Percentiles rank a stretch among this genome's conserved stretches.
Conservation (phyloP, 2,329 filamentous ascomycete genomes). For the Calonectria crousiana region DNA sequence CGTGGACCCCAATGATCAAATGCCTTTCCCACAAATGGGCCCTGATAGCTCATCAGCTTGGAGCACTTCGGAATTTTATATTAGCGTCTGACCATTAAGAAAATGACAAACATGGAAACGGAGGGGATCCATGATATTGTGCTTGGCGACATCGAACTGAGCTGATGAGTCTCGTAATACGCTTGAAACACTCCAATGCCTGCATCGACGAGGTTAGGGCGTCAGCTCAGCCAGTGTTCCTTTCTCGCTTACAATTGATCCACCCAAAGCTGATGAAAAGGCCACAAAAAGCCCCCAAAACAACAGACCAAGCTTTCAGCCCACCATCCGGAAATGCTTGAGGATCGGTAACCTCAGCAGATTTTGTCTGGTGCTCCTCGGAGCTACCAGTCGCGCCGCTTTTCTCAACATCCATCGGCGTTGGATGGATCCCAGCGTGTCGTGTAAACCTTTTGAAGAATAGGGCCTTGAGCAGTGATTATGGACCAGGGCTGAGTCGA, state of each 20-base stretch:
- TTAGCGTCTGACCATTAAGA: not conserved
- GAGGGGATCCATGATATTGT: conserved; percentile 14
- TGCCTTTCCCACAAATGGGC: conserved; percentile 69
- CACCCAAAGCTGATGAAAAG: conserved; percentile 11
- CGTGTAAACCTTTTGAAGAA: not conserved
- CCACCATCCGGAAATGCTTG: conserved; percentile 16
- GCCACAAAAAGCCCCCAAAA: not conserved
- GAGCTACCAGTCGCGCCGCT: not conserved
- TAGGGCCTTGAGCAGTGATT: too few species aligned
- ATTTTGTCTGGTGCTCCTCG: not conserved
- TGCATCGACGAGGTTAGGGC: not conserved
- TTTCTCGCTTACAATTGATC: conserved; percentile 1
- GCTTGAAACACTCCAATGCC: conserved; percentile 11
- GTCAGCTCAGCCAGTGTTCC: not conserved
- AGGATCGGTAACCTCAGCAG: not conserved
- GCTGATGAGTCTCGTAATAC: conserved; percentile 13
- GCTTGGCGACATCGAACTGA: not conserved
- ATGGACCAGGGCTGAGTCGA: too few species aligned
- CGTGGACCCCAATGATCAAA: conserved; percentile 72
- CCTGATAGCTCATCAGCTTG: conserved; percentile 38
- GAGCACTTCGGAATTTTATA: not conserved
- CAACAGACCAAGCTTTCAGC: conserved; percentile 1
- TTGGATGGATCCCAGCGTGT: too few species aligned
- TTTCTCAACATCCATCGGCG: not conserved
- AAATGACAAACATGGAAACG: conserved; percentile 10